Evolutionary conservation across 208 protist genomes (phyloP), one percentile per base, ranked within the genome.

Genomic region (Crithidia sp.): DNA sequence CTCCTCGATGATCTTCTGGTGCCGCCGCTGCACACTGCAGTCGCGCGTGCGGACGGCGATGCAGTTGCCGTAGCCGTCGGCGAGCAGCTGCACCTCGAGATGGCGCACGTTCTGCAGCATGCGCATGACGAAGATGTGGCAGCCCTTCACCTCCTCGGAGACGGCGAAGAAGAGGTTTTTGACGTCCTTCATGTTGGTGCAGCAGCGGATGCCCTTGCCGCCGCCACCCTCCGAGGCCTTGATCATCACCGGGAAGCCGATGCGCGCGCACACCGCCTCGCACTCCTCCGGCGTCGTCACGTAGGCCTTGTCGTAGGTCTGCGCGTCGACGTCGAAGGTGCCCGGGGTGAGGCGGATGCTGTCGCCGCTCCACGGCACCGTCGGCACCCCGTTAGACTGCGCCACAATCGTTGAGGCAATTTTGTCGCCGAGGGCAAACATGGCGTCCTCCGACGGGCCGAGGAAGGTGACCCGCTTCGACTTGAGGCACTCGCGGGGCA

Each of bases 1-100:
- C 75, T 99, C 97, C 73, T 99, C 98, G 74, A 99, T 98, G 71
- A 99, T 98, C 83, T 99, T 99, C 82, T 99, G 98, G 74, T 99
- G 98, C 49, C 98, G 93, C 28, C 98, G 88, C 85, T 99, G 98
- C n/a, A 99, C 98, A 12, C 97, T 99, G 88, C 98, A 99, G 85
- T 99, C 98, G 49, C 98, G 92, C 14, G 97, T 98, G 76, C 90
- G 93, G 2, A 99, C 88, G 14, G 97, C 85, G 47, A 89, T 97
- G 70, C 89, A 97, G 71, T 99, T 89, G 47, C 97, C 96, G 70
- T 98, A 91, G 67, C 87, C 50, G 75, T 99, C 98, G 1, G 94
- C 98, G 7, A 99, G 83, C n/a, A 99, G 77, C 83, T 98, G 97
- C 49, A 99, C 97, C 84, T 99, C 98, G 9, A 99, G 74, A 74